Evolutionary conservation across 306 rosid species (phyloP).

Genomic region (Ochetophila trinervis): DNA sequence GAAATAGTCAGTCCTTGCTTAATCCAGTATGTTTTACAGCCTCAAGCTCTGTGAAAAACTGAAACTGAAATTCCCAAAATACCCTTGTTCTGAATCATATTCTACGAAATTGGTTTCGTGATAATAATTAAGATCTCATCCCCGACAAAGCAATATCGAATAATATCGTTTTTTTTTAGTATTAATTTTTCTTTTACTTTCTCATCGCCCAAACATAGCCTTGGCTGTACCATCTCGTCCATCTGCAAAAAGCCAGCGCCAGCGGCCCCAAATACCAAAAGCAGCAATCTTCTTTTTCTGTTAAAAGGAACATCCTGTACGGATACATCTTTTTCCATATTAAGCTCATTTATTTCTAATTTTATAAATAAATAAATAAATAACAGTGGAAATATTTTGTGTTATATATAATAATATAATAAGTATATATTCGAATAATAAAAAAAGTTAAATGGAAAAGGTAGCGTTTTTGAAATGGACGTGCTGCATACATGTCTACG

Average conservation of each 20-base stretch:
- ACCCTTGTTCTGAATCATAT: background rate
- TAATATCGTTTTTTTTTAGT: constrained; percentile 41
- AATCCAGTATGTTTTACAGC: background rate
- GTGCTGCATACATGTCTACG: constrained; percentile 29
- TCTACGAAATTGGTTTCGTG: background rate
- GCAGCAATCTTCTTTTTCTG: constrained; percentile 21
- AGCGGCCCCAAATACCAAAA: constrained; percentile 21
- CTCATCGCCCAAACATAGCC: constrained; percentile 2
- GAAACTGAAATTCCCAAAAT: constrained; percentile 1
- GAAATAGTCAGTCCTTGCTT: background rate
- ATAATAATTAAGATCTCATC: background rate
- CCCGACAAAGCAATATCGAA: constrained; percentile 46
- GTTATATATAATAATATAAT: constrained; percentile 4
- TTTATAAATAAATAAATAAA: too few relatives aligned
- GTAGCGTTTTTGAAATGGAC: constrained; percentile 13
- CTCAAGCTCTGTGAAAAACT: constrained; percentile 7
- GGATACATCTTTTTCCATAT: background rate
- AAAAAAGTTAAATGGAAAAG: constrained; percentile 17
- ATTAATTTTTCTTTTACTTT: background rate
- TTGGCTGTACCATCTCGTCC: constrained; percentile 17
- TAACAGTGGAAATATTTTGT: too few relatives aligned
- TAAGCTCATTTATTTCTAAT: background rate
- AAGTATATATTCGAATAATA: background rate
- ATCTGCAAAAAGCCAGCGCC: constrained; percentile 8
- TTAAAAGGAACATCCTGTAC: constrained; percentile 22